Percentiles rank a stretch among this genome's conserved stretches.
These are phyloP conservation scores for Spathaspora arborariae DNA, from an alignment of 805 yeast genomes.

Conservation along the genomic window DNA sequence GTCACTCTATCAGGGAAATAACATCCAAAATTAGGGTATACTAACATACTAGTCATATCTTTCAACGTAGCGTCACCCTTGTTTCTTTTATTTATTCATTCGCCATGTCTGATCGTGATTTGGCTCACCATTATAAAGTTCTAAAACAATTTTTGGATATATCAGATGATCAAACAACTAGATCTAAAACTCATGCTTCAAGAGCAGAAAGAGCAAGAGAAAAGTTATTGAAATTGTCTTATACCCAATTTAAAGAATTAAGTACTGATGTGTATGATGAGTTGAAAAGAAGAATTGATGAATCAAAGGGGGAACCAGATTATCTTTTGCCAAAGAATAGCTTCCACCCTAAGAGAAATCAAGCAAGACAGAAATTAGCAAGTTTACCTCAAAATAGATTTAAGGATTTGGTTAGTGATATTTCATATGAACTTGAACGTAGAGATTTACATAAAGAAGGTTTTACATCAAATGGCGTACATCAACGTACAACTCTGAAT, in stretches of 20 bases:
- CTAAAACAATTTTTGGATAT: conserved; percentile 49
- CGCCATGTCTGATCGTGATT: conserved; percentile 28
- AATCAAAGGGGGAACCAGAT: conserved; percentile 54
- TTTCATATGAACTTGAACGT: conserved; percentile 80
- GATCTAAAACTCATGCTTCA: conserved; percentile 43
- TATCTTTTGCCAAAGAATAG: conserved; percentile 64
- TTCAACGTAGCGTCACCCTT: too few relatives aligned
- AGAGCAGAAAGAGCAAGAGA: conserved; percentile 81
- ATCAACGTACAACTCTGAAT: not conserved
- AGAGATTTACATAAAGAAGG: conserved; percentile 48
- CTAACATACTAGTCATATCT: too few relatives aligned
- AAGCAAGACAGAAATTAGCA: conserved; percentile 89
- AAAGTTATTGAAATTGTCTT: conserved; percentile 74
- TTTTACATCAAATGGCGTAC: not conserved
- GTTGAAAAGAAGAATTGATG: conserved; percentile 69
- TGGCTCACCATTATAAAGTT: conserved; percentile 45
- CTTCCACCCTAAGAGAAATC: conserved; percentile 92
- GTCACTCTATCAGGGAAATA: too few relatives aligned
- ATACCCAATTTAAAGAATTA: conserved; percentile 81
- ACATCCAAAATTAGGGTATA: too few relatives aligned
- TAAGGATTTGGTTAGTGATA: conserved; percentile 87
- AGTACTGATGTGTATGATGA: conserved; percentile 96
- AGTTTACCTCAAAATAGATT: conserved; percentile 78
- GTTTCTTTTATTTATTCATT: not conserved
- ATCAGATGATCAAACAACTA: conserved; percentile 39